Base-by-base conservation (phyloP, 371 early-diverging fungal genomes). In the Rhizopus microsporus region DNA sequence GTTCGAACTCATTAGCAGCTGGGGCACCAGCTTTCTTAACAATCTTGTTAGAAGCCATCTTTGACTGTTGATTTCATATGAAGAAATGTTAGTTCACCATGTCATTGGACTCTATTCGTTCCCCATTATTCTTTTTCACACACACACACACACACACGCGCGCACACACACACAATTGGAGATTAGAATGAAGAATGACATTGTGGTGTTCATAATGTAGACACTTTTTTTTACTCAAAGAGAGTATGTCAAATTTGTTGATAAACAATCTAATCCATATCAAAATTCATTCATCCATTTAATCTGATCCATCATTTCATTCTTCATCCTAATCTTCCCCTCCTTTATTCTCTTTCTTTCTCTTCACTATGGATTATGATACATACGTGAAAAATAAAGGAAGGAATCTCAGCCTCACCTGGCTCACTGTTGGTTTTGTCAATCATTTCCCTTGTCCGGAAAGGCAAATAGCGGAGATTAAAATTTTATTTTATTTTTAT, bases 1-100 rank as follows among this genome's bases (percentile, higher is more conserved):
- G 86, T 83, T 97, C 97, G 71, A 94, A 86, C 80, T 92, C 94
- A 69, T 91, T 88, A 67, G 90, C 86, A 71, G 89, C 81, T 63
- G 79, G 69, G 51, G 72, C 75, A 65, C 90, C 91, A 68, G 83
- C 81, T 70, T 92, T 90, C 87, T 95, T 94, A 71, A 85, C 79
- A 69, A 87, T 84, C 81, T 87, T 85, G 23, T 23, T 23, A 57
- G 73, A 74, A 74, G 77, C 77, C 81, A 81, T 81, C 65, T 46
- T 53, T 71, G 56, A 54, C 62, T 62, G 23, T 57, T 51, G 44
- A 17, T 12, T 43, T 1, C 2, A 12, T 10, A 43, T 12, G n/a
- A 43, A 43, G 29, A 23, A 23, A 46, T 8, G 46, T 46, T 46
- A 46, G 46, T 46, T 46, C 15, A n/a, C n/a, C 15, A 5, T 43